Percentiles rank a stretch among this genome's conserved stretches.
Conservation (phyloP, 228 moss, liverwort and hornwort genomes). For the Sphagnum magellanicum region DNA sequence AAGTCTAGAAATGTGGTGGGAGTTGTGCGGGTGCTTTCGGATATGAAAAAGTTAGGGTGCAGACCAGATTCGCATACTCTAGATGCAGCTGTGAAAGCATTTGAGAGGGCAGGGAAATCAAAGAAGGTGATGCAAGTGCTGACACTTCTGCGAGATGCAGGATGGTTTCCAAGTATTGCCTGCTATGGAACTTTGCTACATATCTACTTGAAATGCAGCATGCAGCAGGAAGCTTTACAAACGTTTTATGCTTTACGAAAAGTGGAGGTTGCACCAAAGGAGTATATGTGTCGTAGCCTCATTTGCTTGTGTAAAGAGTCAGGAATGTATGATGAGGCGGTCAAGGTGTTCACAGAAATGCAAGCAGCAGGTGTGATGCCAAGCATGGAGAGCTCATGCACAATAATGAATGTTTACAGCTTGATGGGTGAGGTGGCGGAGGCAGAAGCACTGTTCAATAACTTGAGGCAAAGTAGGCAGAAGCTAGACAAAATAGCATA, state of each 20-base stretch:
- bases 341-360: conserved; percentile 63
- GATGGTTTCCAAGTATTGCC: conserved; percentile 56
- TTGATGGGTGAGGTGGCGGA: conserved; percentile 62
- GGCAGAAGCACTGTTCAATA: conserved; percentile 57
- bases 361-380: conserved; percentile 65
- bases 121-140: conserved; percentile 61
- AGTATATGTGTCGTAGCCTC: conserved; percentile 78
- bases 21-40: conserved; percentile 54
- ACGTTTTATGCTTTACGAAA: conserved; percentile 61
- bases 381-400: conserved; percentile 72
- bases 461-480: conserved; percentile 41
- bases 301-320: conserved; percentile 72
- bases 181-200: conserved; percentile 70
- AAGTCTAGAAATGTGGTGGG: conserved; percentile 74
- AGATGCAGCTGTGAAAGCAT: conserved; percentile 73
- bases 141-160: conserved; percentile 49
- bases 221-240: conserved; percentile 61
- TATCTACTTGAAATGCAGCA: conserved; percentile 69
- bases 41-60: conserved; percentile 68
- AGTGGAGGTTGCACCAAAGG: conserved; percentile 51
- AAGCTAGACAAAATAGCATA: conserved; percentile 65
- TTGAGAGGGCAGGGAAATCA: conserved; percentile 67
- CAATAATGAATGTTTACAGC: conserved; percentile 85
- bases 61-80: conserved; percentile 72
- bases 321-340: conserved; percentile 60